Evolutionary conservation across 1,284 basidiomycete genomes (phyloP).

Genomic region (Tilletia setariae): DNA sequence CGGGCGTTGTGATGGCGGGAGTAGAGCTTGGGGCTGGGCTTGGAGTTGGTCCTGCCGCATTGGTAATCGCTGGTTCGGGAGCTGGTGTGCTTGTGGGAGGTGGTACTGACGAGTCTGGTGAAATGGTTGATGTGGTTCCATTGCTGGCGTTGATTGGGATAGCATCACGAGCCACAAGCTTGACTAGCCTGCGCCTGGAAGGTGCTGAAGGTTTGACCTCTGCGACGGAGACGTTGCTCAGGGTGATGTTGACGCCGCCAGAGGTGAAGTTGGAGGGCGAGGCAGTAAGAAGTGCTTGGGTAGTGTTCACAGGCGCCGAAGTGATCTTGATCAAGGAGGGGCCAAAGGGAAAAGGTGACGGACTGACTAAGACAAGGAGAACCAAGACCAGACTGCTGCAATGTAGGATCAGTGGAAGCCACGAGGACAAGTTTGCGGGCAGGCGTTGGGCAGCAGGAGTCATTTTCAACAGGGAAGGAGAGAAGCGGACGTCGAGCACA

Average conservation of each 20-base stretch:
- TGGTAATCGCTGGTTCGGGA: not conserved
- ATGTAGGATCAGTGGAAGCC: not conserved
- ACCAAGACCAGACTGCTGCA: not conserved
- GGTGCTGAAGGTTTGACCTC: not conserved
- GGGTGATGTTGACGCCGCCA: slow-evolving; percentile 7
- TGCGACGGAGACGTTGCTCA: not conserved
- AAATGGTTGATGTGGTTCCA: too few species aligned
- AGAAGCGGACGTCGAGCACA: not conserved
- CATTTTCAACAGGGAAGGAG: not conserved
- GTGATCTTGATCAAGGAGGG: slow-evolving; percentile 11
- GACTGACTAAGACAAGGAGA: slow-evolving; percentile 8
- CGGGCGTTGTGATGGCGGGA: not conserved
- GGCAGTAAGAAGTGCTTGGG: not conserved
- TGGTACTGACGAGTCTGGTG: not conserved
- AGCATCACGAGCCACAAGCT: not conserved
- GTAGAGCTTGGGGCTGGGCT: not conserved
- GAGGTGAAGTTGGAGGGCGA: not conserved
- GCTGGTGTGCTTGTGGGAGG: not conserved
- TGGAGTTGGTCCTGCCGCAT: not conserved
- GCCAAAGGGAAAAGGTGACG: not conserved
- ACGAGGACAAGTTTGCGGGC: not conserved
- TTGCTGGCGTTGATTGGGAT: not conserved
- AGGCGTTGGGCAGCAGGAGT: not conserved
- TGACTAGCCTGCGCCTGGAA: not conserved
- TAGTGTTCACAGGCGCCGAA: not conserved